Evolutionary conservation across 129 eudicot species (phyloP).

Genomic region (Deinandra increscens): DNA sequence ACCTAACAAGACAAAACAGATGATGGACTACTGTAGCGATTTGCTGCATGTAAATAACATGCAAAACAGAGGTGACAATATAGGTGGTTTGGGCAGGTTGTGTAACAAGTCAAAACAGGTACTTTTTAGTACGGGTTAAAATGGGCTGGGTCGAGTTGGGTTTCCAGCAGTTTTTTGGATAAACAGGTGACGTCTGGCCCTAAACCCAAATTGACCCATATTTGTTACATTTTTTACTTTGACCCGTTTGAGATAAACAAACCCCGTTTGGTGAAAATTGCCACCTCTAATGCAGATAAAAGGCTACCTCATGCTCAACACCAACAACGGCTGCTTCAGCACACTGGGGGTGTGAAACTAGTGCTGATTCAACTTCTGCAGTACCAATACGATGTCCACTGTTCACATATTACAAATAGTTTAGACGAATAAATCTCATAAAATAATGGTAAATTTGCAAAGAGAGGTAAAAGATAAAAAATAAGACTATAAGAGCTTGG

Average conservation of each 20-base stretch:
- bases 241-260: constrained; percentile 6
- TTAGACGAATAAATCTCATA: constrained; percentile 5
- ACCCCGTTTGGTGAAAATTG: constrained; percentile 1
- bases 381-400: constrained; percentile 99
- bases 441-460: background rate
- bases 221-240: too few relatives aligned
- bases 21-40: background rate
- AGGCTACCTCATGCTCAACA: constrained; percentile 89
- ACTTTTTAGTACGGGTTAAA: background rate
- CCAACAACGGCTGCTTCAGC: constrained; percentile 99
- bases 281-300: constrained; percentile 9
- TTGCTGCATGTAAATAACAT: background rate
- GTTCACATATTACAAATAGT: constrained; percentile 21
- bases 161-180: background rate
- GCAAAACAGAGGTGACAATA: constrained; percentile 4
- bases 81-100: background rate
- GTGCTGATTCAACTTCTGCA: constrained; percentile 98
- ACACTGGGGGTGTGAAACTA: constrained; percentile 94
- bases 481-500: background rate
- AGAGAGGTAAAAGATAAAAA: background rate
- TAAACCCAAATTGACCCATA: too few relatives aligned
- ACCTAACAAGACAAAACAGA: constrained; percentile 47
- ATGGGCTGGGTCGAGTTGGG: background rate
- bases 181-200: too few relatives aligned
- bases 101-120: constrained; percentile 8